A percentile compares a stretch with the other conserved stretches of the same genome.
Conservation (phyloP, 2,329 filamentous ascomycete genomes). For the Parastagonospora nodorum region DNA sequence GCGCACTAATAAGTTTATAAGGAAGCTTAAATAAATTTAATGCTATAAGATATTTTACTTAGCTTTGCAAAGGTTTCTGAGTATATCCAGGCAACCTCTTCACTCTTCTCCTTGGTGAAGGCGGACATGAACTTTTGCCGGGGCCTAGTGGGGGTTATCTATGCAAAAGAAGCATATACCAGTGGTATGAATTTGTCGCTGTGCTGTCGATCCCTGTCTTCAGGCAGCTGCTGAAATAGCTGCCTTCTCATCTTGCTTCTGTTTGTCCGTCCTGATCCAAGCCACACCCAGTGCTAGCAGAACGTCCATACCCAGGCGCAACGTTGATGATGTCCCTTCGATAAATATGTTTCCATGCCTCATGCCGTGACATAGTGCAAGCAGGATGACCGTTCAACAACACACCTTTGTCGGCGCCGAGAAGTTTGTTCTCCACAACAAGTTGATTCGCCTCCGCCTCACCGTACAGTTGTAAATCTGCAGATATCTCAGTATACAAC, state of each 20-base stretch:
- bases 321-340: constrained; percentile 16
- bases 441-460: not conserved
- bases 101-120: too few relatives aligned
- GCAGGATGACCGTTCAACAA: constrained; percentile 15
- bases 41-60: too few relatives aligned
- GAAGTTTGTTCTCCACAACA: constrained; percentile 19
- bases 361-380: constrained; percentile 13
- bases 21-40: too few relatives aligned
- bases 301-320: constrained; percentile 28
- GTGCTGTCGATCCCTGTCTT: too few relatives aligned
- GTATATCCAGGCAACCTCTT: too few relatives aligned
- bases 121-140: too few relatives aligned
- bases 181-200: too few relatives aligned
- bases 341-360: constrained; percentile 10
- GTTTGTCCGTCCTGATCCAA: constrained; percentile 19
- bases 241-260: constrained; percentile 14
- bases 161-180: too few relatives aligned
- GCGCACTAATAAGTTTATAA: too few relatives aligned
- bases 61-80: too few relatives aligned
- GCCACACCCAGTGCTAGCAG: constrained; percentile 22
- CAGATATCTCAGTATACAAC: not conserved
- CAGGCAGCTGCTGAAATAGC: not conserved
- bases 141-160: not conserved
- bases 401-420: constrained; percentile 20
- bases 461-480: constrained; percentile 1